These are phyloP conservation scores for Rhodamnia argentea DNA, from an alignment of 345 rosid species.

Conservation along the genomic window DNA sequence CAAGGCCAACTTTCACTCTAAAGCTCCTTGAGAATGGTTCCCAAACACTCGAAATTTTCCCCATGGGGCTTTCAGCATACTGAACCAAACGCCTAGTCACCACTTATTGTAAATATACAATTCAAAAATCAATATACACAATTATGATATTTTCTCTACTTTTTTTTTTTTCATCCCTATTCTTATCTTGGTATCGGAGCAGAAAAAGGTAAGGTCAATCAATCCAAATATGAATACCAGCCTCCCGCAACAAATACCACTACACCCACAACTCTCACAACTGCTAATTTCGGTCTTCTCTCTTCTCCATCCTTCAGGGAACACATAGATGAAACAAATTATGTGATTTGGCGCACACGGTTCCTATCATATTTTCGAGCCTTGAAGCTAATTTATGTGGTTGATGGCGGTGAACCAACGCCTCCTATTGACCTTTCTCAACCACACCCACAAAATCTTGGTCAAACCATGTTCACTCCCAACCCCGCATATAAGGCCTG, in stretches of 20 bases:
- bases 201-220: not conserved
- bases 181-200: not conserved
- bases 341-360: not conserved
- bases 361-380: not conserved
- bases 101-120: too few species aligned
- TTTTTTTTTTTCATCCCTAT: not conserved
- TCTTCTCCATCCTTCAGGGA: not conserved
- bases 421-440: too few species aligned
- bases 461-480: not conserved
- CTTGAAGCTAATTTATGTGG: not conserved
- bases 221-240: not conserved
- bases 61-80: too few species aligned
- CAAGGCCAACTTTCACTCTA: too few species aligned
- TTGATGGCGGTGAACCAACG: not conserved
- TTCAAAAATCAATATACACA: too few species aligned
- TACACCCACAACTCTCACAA: not conserved
- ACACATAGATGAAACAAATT: not conserved
- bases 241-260: not conserved
- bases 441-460: too few species aligned
- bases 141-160: too few species aligned
- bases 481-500: not conserved
- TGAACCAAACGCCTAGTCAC: too few species aligned
- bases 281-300: too few species aligned
- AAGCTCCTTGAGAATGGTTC: too few species aligned
- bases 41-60: too few species aligned